Evolutionary conservation across 177 flowering plant species (phyloP).

Genomic region (Telopea speciosissima): DNA sequence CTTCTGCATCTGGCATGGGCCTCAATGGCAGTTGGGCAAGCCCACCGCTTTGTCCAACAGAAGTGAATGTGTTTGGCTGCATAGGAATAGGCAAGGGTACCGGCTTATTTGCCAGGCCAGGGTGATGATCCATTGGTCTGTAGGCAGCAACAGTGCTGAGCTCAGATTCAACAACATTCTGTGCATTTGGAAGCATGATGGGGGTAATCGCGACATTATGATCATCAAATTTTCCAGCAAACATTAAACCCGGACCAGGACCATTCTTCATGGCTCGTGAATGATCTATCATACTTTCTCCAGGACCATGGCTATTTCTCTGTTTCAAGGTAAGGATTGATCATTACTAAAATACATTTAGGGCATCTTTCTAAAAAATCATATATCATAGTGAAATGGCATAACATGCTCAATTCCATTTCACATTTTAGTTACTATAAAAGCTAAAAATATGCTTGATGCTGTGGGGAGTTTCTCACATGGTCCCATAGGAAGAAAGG

Average conservation of each 20-base stretch:
- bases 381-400: too few species aligned
- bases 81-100: constrained; percentile 31
- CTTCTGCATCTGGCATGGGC: constrained; percentile 43
- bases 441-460: too few species aligned
- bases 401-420: too few species aligned
- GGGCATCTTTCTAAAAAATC: too few species aligned
- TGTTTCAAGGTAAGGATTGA: constrained; percentile 19
- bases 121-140: constrained; percentile 39
- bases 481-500: too few species aligned
- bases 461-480: too few species aligned
- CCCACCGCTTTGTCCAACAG: constrained; percentile 27
- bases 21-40: constrained; percentile 38
- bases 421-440: too few species aligned
- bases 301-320: constrained; percentile 73
- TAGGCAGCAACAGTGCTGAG: constrained; percentile 27
- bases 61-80: constrained; percentile 22
- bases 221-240: constrained; percentile 59
- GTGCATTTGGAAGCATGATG: constrained; percentile 38
- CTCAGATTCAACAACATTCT: constrained; percentile 42
- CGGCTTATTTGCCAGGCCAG: constrained; percentile 36
- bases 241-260: constrained; percentile 40
- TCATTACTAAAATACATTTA: neutral
- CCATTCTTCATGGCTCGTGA: constrained; percentile 44
- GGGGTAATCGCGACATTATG: constrained; percentile 31
- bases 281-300: constrained; percentile 40